Percentiles rank a stretch among this genome's conserved stretches.
phyloP scores from a whole-genome alignment of 2,329 filamentous ascomycete genomes.

The Podosphaera fusca region DNA sequence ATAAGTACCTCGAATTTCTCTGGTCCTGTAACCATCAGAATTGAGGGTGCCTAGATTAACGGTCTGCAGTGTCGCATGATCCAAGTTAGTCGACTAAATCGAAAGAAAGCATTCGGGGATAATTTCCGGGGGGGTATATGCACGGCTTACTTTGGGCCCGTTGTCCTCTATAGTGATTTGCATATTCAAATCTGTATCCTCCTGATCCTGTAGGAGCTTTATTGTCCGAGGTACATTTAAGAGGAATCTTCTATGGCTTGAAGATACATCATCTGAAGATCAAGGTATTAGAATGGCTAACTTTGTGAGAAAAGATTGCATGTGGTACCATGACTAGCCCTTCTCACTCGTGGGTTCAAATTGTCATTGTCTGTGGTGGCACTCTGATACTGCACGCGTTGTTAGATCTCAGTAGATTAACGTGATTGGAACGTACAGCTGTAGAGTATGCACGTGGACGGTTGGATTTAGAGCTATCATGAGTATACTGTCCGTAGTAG shows the following conservation, averaged over 20 bases:
- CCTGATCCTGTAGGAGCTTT: slow-evolving; percentile 53
- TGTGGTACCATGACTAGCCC: slow-evolving; percentile 15
- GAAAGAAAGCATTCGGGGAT: no score
- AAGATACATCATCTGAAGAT: slow-evolving; percentile 43
- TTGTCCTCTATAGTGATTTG: slow-evolving; percentile 95
- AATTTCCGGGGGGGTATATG: no score
- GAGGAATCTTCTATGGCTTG: slow-evolving; percentile 54
- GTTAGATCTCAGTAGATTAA: no score
- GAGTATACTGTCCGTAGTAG: slow-evolving; percentile 13
- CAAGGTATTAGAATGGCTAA: slow-evolving; percentile 3
- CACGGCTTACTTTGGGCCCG: slow-evolving; percentile 53
- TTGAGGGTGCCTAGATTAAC: slow-evolving; percentile 48
- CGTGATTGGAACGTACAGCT: slow-evolving; percentile 3
- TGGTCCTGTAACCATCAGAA: slow-evolving; percentile 67
- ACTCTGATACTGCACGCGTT: slow-evolving; percentile 8
- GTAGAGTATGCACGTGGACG: slow-evolving; percentile 15
- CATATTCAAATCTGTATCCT: slow-evolving; percentile 85
- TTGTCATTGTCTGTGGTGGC: slow-evolving; percentile 3
- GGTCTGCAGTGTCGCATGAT: no score
- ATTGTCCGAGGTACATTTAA: slow-evolving; percentile 72
- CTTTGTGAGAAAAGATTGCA: not conserved
- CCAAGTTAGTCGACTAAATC: slow-evolving; percentile 14
- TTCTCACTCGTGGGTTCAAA: slow-evolving; percentile 11
- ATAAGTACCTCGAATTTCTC: slow-evolving; percentile 86
- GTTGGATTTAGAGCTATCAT: slow-evolving; percentile 10